Evolutionary conservation across 768 basidiomycete species (phyloP).

Genomic region (Hemileccinum rubropunctum): DNA sequence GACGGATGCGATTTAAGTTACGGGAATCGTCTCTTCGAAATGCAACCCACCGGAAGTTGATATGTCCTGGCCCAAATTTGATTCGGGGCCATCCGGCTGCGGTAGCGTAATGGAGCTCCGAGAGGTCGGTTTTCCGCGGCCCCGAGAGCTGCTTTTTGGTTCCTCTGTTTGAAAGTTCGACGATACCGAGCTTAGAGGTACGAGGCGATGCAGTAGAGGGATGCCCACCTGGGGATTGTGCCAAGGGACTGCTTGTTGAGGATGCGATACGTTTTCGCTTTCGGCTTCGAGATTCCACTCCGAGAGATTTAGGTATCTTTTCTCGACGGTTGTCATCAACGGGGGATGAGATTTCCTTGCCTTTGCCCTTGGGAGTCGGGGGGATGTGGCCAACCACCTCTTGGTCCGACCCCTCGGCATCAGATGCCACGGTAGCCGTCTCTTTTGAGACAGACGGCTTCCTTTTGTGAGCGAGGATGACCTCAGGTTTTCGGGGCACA

Average conservation of each 20-base stretch:
- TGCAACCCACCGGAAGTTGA: conserved; percentile 13
- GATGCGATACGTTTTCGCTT: conserved; percentile 26
- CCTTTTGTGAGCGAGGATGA: conserved; percentile 6
- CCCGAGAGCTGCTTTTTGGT: conserved; percentile 7
- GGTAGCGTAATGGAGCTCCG: neutral
- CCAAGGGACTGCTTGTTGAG: conserved; percentile 6
- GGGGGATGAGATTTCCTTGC: conserved; percentile 10
- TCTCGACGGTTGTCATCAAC: conserved; percentile 3
- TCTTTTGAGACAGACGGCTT: conserved; percentile 1
- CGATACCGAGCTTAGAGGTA: conserved; percentile 6
- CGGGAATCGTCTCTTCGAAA: neutral
- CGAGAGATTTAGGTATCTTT: conserved; percentile 13
- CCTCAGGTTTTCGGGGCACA: conserved; percentile 10
- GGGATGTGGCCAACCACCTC: conserved; percentile 3
- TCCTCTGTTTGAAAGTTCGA: conserved; percentile 5
- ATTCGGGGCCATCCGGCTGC: conserved; percentile 3
- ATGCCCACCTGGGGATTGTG: conserved; percentile 21
- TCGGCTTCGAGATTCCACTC: conserved; percentile 9
- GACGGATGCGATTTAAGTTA: conserved; percentile 4
- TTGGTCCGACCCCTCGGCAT: neutral
- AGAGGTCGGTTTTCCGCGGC: conserved; percentile 4
- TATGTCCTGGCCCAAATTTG: neutral
- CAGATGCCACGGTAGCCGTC: neutral
- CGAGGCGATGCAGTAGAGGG: conserved; percentile 5
- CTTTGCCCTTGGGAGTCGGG: conserved; percentile 12